Evolutionary conservation across 2,329 filamentous ascomycete genomes (phyloP).

Genomic region (Penicillium sclerotiorum): DNA sequence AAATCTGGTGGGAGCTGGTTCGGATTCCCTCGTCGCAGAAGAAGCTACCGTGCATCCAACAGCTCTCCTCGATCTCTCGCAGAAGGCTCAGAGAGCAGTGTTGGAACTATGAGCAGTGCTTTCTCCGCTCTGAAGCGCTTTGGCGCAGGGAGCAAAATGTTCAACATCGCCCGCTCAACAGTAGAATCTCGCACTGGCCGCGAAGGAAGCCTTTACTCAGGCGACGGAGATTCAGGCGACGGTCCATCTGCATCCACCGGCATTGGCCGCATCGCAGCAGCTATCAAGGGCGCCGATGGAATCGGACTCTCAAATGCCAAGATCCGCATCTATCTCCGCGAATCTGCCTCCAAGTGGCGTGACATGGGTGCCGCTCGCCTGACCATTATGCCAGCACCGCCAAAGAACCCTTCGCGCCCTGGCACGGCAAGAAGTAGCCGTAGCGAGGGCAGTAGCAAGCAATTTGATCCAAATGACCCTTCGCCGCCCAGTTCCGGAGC

Average conservation of each 20-base stretch:
- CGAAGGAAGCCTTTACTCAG: slow-evolving; percentile 61
- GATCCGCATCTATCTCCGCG: slow-evolving; percentile 81
- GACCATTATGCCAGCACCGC: slow-evolving; percentile 69
- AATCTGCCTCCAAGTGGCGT: slow-evolving; percentile 78
- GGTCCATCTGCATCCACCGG: slow-evolving; percentile 60
- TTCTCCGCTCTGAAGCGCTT: slow-evolving; percentile 78
- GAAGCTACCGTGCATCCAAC: slow-evolving; percentile 59
- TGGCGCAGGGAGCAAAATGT: slow-evolving; percentile 70
- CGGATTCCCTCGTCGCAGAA: slow-evolving; percentile 55
- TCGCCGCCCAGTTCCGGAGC: slow-evolving; percentile 33
- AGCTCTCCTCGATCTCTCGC: slow-evolving; percentile 58
- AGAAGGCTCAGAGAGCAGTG: slow-evolving; percentile 71
- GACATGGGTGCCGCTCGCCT: slow-evolving; percentile 85
- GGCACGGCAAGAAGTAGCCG: slow-evolving; percentile 55
- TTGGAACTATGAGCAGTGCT: slow-evolving; percentile 74
- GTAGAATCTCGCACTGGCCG: slow-evolving; percentile 62
- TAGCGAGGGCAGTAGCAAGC: slow-evolving; percentile 29
- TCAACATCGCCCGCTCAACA: slow-evolving; percentile 81
- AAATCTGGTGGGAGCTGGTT: slow-evolving; percentile 46
- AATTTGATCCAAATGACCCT: slow-evolving; percentile 25
- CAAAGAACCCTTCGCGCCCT: slow-evolving; percentile 33
- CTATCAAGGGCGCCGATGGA: slow-evolving; percentile 59
- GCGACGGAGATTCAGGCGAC: slow-evolving; percentile 50
- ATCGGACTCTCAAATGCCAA: slow-evolving; percentile 72
- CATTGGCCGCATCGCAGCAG: slow-evolving; percentile 53